Base-by-base conservation (phyloP, 169 alveolate species). In the Cryptosporidium baileyi region DNA sequence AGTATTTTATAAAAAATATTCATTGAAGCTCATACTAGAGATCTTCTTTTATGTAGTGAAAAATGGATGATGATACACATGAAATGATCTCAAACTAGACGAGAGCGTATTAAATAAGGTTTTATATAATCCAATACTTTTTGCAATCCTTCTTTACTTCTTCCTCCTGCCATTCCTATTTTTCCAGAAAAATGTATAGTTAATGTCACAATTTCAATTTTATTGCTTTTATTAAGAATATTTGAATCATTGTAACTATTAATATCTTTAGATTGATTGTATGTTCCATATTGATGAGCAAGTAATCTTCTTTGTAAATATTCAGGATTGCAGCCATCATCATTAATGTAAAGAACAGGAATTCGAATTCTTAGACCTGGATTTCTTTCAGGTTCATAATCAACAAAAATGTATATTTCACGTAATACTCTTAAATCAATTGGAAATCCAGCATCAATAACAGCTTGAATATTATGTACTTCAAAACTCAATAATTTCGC, bases 141-240 rank as follows among this genome's bases (percentile, higher is more conserved):
- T 22, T 74, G 61, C 17, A 74, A 45, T 3, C 85, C 41, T 2
- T 74, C 54, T n/a, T 52, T 44, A 7, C 74, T 74, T 24, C 67
- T 74, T 15, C 61, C 85, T 6, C 85, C 85, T 38, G 85, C 85
- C 85, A 74, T 74, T 1, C 85, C 85, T 22, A 74, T 74, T 22
- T 74, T 74, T 11, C 85, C 85, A 30, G 85, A 74, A 38, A 74
- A 74, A 34, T 74, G 85, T 24, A 74, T 57, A 19, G 85, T 74
- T 17, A 74, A 74, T 19, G 85, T 74, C 36, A 74, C 85, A 57
- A 74, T 22, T 57, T 74, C 85, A 2, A 74, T 52, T 52, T 74
- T 74, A 7, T 24, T 36, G 11, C 11, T 28, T 26, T 41, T 1
- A 24, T 1, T 38, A 6, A 13, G 17, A 49, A 49, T 32, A 7